Percentiles rank a stretch among this genome's conserved stretches.
Evolutionary conservation across 495 filamentous ascomycete species (phyloP).

Genomic region (Letharia columbiana): DNA sequence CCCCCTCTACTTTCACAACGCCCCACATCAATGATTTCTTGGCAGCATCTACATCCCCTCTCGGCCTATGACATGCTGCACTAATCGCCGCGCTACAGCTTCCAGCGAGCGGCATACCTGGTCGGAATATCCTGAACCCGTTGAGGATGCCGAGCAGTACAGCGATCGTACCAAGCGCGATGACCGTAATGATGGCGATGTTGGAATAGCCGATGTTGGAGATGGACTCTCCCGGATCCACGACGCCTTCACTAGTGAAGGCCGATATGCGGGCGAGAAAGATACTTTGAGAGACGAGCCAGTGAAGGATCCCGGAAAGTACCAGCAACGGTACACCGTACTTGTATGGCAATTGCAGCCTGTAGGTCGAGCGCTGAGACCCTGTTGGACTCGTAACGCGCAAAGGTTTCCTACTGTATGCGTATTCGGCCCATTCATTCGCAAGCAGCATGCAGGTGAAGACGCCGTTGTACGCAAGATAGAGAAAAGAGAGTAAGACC

Average conservation of each 20-base stretch:
- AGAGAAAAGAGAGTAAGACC: constrained; percentile 35
- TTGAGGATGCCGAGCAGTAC: constrained; percentile 24
- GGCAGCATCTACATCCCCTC: constrained; percentile 13
- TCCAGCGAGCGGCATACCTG: constrained; percentile 33
- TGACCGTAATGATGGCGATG: constrained; percentile 26
- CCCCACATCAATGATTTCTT: constrained; percentile 34
- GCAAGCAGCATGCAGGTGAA: constrained; percentile 37
- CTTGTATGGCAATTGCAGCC: constrained; percentile 38
- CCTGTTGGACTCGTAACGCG: constrained; percentile 40
- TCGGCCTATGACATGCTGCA: constrained; percentile 37
- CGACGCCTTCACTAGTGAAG: neutral
- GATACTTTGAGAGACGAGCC: constrained; percentile 35
- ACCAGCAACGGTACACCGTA: constrained; percentile 35
- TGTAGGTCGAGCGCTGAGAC: constrained; percentile 36
- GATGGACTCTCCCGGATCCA: constrained; percentile 13
- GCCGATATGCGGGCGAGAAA: constrained; percentile 31
- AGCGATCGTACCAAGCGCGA: constrained; percentile 24
- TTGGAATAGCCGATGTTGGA: constrained; percentile 29
- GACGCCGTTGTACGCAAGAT: constrained; percentile 33
- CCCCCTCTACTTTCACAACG: constrained; percentile 5
- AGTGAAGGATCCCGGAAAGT: constrained; percentile 33
- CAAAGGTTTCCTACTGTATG: constrained; percentile 29
- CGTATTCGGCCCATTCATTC: constrained; percentile 31
- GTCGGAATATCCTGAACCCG: constrained; percentile 24
- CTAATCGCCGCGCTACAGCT: constrained; percentile 38